Evolutionary conservation across 1,284 basidiomycete genomes (phyloP).

Genomic region (Boletus smithii): DNA sequence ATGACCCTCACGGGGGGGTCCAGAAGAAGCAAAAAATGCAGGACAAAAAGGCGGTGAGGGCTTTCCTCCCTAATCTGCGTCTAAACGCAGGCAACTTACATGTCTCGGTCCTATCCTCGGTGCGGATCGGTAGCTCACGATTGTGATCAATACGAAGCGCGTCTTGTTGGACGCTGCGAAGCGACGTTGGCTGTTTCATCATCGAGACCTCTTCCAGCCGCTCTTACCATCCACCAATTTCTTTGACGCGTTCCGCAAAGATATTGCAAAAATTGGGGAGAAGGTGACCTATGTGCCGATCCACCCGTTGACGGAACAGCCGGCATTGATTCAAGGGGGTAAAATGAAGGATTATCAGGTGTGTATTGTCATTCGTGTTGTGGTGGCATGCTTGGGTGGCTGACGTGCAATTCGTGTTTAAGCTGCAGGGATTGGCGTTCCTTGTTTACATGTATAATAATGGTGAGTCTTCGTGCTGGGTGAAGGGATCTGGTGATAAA

Average conservation of each 20-base stretch:
- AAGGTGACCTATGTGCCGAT: conserved; percentile 36
- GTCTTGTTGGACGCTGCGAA: conserved; percentile 37
- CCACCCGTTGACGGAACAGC: conserved; percentile 43
- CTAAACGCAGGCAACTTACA: too few species aligned
- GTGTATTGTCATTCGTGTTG: background rate
- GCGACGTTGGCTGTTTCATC: conserved; percentile 40
- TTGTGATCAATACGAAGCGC: conserved; percentile 34
- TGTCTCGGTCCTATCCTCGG: too few species aligned
- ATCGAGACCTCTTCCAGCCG: conserved; percentile 41
- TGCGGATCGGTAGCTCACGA: conserved; percentile 35
- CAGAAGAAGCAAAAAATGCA: conserved; percentile 37
- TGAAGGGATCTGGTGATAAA: background rate
- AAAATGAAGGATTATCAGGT: conserved; percentile 61
- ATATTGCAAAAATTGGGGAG: conserved; percentile 19
- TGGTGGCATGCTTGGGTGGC: background rate
- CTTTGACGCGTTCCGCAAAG: conserved; percentile 31
- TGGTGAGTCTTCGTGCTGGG: conserved; percentile 33
- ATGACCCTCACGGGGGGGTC: background rate
- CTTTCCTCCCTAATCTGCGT: background rate
- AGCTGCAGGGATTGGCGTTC: conserved; percentile 54
- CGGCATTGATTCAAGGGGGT: conserved; percentile 43
- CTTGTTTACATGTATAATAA: conserved; percentile 56
- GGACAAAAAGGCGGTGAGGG: conserved; percentile 39
- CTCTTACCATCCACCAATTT: conserved; percentile 39
- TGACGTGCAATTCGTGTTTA: conserved; percentile 7